phyloP scores from a whole-genome alignment of 2,329 filamentous ascomycete species.

The Metarhizium anisopliae region DNA sequence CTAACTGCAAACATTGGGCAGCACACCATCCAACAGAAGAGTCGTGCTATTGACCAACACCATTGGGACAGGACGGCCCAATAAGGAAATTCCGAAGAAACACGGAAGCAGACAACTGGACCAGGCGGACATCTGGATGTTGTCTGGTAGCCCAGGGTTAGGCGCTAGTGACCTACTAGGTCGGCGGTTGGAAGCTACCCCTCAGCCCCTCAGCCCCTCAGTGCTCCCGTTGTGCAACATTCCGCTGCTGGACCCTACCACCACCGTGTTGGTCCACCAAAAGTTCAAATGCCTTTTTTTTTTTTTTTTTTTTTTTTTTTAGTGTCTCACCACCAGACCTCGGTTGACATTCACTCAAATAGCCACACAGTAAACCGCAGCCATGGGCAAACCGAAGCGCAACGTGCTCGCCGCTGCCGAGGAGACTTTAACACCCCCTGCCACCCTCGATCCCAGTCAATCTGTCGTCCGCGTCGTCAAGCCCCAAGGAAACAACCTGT shows the following conservation, averaged over 20 bases:
- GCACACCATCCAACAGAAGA: too few relatives aligned
- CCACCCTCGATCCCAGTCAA: conserved; percentile 50
- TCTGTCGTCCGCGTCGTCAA: conserved; percentile 70
- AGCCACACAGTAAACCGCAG: background rate
- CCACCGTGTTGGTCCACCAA: background rate
- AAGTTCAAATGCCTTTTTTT: background rate
- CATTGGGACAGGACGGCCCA: background rate
- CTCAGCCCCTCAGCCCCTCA: too few relatives aligned
- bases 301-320: too few relatives aligned
- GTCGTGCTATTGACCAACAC: background rate
- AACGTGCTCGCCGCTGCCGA: conserved; percentile 70
- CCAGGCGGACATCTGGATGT: too few relatives aligned
- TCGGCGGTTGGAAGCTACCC: too few relatives aligned
- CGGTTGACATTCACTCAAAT: too few relatives aligned
- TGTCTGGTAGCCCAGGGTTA: too few relatives aligned
- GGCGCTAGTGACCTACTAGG: too few relatives aligned
- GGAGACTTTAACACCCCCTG: conserved; percentile 53
- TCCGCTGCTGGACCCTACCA: too few relatives aligned
- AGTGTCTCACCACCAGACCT: too few relatives aligned
- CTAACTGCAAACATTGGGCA: background rate
- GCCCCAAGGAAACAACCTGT: conserved; percentile 83
- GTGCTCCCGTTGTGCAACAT: too few relatives aligned
- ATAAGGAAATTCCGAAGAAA: conserved; percentile 3
- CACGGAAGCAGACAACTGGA: background rate
- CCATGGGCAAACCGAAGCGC: conserved; percentile 48